Percentiles rank a stretch among this genome's conserved stretches.
phyloP scores from a whole-genome alignment of 305 asterid species.

The Fraxinus sp. region DNA sequence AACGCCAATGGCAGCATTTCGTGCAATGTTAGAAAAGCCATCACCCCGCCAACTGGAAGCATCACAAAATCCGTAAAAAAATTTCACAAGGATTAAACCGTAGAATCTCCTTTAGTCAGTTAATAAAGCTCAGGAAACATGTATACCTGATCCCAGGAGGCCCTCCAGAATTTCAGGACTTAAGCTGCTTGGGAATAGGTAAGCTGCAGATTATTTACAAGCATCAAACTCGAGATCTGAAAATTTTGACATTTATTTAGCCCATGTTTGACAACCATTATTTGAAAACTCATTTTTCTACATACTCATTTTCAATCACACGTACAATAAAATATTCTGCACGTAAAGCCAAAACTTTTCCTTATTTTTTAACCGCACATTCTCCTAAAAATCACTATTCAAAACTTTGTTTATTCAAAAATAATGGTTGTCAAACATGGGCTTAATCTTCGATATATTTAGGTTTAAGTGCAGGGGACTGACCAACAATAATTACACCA shows the following conservation, averaged over 20 bases:
- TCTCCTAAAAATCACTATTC: background rate
- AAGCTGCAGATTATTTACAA: constrained; percentile 51
- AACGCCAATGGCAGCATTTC: constrained; percentile 92
- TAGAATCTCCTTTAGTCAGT: constrained; percentile 13
- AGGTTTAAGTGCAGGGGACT: constrained; percentile 27
- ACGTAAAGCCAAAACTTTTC: background rate
- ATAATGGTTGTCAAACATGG: background rate
- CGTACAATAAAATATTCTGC: no score
- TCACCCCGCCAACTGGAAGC: constrained; percentile 78
- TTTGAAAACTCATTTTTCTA: background rate
- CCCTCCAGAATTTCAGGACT: constrained; percentile 86
- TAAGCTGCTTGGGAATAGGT: constrained; percentile 81
- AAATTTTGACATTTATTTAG: no score
- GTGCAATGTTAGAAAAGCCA: constrained; percentile 79
- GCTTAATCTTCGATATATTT: background rate
- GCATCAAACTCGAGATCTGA: no score
- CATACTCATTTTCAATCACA: background rate
- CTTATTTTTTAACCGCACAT: background rate
- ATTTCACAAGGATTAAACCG: background rate
- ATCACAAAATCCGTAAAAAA: no score
- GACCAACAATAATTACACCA: constrained; percentile 90
- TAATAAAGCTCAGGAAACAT: constrained; percentile 8
- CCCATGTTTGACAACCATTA: no score
- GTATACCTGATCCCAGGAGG: constrained; percentile 81
- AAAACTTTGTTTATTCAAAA: no score